Base-by-base conservation (phyloP, 2,329 filamentous ascomycete species). In the Fulvia fulva region DNA sequence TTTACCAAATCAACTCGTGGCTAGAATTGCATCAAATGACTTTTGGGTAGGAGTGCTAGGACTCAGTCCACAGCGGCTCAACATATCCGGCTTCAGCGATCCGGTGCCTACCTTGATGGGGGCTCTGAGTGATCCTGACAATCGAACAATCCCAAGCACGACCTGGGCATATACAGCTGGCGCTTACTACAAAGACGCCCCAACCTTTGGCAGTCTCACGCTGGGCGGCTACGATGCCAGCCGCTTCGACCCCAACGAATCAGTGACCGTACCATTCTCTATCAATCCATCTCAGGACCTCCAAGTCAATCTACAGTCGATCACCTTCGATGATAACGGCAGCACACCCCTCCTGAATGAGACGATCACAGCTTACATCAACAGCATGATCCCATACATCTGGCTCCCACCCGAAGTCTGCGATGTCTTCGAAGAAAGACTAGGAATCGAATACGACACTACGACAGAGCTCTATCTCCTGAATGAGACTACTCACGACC, bases 151-250 rank as follows among this genome's bases (percentile, higher is more conserved):
- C 8, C 55, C 58, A 12, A 55, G 51, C 16, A 55, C 55, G 22
- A 50, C 65, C 1, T 71, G 64, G 63, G 65, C 54, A 2, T 71
- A 71, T 52, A 68, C 65, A 5, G 70, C 70, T 6, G 69, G 70
- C 4, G 68, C 67, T 14, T 54, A 53, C n/a, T 72, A 71, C 49
- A 58, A 60, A 23, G 41, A 63, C 21, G 47, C 64, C 2, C 61
- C 62, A 8, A 62, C 61, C 0, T 68, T 63, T 11, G 70, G 70
- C 1, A 66, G 77, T 46, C 51, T 63, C 22, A 70, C 74, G 1
- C 59, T 78, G 4, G 76, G 76, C 16, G 76, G 76, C 5, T 78
- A 76, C 56, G 76, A 78, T 59, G 63, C 68, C 19, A 72, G 69
- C 2, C 71, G 76, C 7, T 74, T 75, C 57, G 44, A 71, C 70